Percentiles rank a stretch among this genome's conserved stretches.
Evolutionary conservation across 768 basidiomycete species (phyloP).

Genomic region (Leccinum subgranulosum): DNA sequence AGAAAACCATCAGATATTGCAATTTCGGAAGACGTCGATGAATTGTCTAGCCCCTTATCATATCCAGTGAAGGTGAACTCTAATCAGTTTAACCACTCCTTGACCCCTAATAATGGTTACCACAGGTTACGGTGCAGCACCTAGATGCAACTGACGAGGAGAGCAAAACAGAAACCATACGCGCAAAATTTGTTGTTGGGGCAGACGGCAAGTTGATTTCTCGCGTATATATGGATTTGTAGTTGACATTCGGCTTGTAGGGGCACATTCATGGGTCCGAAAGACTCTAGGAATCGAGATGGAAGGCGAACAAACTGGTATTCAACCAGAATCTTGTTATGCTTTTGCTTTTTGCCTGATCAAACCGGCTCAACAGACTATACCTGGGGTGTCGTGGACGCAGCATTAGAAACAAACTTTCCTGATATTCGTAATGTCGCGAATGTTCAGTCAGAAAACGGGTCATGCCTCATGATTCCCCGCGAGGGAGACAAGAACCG

Average conservation of each 20-base stretch:
- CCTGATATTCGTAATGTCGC: background rate
- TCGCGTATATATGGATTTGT: background rate
- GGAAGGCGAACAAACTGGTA: background rate
- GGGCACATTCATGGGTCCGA: background rate
- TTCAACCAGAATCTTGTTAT: background rate
- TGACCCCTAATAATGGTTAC: background rate
- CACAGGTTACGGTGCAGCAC: background rate
- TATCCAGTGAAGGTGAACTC: background rate
- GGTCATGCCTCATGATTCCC: background rate
- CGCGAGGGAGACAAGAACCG: background rate
- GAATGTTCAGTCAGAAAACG: background rate
- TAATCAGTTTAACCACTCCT: background rate
- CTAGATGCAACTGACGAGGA: background rate
- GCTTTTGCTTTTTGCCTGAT: background rate
- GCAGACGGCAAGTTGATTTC: background rate
- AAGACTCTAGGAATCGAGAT: background rate
- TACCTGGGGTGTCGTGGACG: background rate
- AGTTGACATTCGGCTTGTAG: background rate
- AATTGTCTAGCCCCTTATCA: background rate
- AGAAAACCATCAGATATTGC: background rate
- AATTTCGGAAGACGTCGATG: background rate
- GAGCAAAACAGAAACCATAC: background rate
- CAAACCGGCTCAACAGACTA: background rate
- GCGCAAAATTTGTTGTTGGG: background rate
- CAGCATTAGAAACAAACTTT: background rate